Base-by-base conservation (phyloP, 495 filamentous ascomycete species). In the Aspergillus ellipticus region DNA sequence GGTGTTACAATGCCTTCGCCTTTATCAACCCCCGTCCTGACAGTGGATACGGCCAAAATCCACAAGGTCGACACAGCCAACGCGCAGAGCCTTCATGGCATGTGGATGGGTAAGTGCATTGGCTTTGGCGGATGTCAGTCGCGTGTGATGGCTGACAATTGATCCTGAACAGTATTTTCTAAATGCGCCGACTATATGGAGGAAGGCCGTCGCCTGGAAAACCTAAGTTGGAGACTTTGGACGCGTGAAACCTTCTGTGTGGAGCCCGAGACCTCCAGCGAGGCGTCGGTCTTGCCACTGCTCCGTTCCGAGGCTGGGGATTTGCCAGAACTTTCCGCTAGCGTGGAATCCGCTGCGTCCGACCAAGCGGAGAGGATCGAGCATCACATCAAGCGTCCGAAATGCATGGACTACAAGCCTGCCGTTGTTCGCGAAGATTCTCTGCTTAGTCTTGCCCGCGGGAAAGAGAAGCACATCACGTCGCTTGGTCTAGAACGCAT, bases 201-300 rank as follows among this genome's bases (percentile, higher is more conserved):
- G 63, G 88, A 97, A 69, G 94, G 94, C 20, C 84, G 90, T 64
- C 80, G 94, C 65, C 77, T 97, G 56, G 95, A 97, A 68, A 99
- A 99, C 73, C 69, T 99, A 26, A 93, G 88, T 63, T 99, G 94
- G 94, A 80, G 94, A 55, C 75, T 99, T 58, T 99, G 92, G 93
- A 95, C 89, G 59, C 84, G 91, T 49, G 95, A 97, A 68, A 96
- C 92, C 8, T 94, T 99, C 60, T 97, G 94, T 74, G 95, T 92
- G 71, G 89, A 92, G 29, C 81, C 80, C n/a, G 73, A 82, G 55
- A 79, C 76, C 57, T 72, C 79, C 26, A 73, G 68, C 56, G 56
- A 74, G 57, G 69, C 75, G 43, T 71, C 80, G 11, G 69, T 74
- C 20, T 65, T 73, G 56, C 73, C 65, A 52, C 73, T 71, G 17